phyloP scores from a whole-genome alignment of 2,329 filamentous ascomycete species.

The Aaosphaeria pasadenensis region DNA sequence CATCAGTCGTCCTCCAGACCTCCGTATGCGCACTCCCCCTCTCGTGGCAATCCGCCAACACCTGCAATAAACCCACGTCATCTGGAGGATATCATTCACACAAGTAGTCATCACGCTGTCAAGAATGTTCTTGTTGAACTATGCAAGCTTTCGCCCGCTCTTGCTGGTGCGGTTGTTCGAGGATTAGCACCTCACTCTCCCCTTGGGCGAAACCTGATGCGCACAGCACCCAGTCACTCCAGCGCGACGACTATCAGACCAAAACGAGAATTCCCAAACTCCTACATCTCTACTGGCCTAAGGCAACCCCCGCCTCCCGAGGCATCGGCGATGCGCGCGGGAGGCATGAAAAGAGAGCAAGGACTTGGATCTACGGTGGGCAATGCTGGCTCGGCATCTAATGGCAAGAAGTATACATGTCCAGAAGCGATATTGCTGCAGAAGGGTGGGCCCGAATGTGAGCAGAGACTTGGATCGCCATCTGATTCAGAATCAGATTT shows the following conservation, averaged over 20 bases:
- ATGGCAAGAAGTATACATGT: no score
- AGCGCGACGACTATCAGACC: slow-evolving; percentile 1
- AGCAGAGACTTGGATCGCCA: no score
- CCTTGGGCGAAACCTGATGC: slow-evolving; percentile 10
- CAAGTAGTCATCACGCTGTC: slow-evolving; percentile 14
- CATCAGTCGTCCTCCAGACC: neutral
- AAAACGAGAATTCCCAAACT: slow-evolving; percentile 4
- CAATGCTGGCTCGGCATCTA: no score
- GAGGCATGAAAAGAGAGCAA: no score
- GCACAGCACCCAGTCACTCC: slow-evolving; percentile 8
- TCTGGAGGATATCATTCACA: slow-evolving; percentile 25
- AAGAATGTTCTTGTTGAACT: slow-evolving; percentile 22
- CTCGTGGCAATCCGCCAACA: neutral
- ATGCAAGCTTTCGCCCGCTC: slow-evolving; percentile 28
- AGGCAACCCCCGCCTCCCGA: no score
- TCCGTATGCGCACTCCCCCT: neutral
- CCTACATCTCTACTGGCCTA: no score
- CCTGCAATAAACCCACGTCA: slow-evolving; percentile 20
- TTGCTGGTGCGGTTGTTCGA: slow-evolving; percentile 29
- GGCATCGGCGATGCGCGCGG: no score
- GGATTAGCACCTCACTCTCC: slow-evolving; percentile 28
- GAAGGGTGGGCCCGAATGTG: no score
- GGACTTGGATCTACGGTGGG: no score
- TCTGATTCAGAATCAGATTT: no score
- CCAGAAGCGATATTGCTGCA: no score